Base-by-base conservation (phyloP, 371 early-diverging fungal genomes). In the Syncephalastrum contaminatum region DNA sequence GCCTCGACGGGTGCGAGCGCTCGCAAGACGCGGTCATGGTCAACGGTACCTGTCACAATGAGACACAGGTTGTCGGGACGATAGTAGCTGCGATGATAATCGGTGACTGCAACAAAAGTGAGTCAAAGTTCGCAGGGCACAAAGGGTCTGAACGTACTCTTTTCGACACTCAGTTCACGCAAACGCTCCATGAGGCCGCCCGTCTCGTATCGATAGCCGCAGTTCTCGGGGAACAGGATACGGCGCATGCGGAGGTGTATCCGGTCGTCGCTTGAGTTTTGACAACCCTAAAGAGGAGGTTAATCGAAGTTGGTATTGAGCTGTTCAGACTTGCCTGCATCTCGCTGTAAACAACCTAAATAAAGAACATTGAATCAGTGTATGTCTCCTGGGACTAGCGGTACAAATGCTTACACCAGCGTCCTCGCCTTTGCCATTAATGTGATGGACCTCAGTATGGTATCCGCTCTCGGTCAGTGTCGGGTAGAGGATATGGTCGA, bases 401-500 rank as follows among this genome's bases (percentile, higher is more conserved):
- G 0, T 30, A 12, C 10, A 36, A 22, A 53, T 2, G 8, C 41
- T 60, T 53, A 56, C 57, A 70, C 80, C 80, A 19, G 80, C 76
- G 56, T 81, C 76, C 59, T 81, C 77, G 24, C 80, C 82, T 42
- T 81, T 71, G 36, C 77, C 82, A 46, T 73, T 81, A 48, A 81
- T 73, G 54, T 81, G 79, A 58, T 81, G 76, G 5, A 81, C 86
- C 57, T 88, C 88, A 18, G 88, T 88, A 61, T 83, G 69, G 59
- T 79, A 86, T 8, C 83, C 86, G 39, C 77, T 74, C 19, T 85
- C 84, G 8, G 84, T 85, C 48, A 88, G 69, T 0, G 85, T 85
- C 15, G 88, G 88, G 65, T 86, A 87, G 48, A 87, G 51, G 48
- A 87, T 81, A 54, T 87, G 88, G 60, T 87, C 88, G 14, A 87